Base-by-base conservation (phyloP, 1,284 basidiomycete genomes). In the Stygiomarasmius scandens region DNA sequence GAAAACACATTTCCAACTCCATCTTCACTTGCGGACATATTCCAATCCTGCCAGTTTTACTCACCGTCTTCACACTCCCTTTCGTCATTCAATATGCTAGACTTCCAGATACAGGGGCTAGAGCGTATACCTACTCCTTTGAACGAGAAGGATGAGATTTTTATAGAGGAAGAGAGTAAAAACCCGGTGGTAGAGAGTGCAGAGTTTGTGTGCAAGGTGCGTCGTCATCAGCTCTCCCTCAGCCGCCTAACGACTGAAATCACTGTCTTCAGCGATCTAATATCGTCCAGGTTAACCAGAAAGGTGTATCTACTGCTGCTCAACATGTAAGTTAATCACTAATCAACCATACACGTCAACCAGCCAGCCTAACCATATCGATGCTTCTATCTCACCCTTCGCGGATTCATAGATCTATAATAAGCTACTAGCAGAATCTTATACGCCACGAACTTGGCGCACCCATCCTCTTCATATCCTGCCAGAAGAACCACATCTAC, bases 371-470 rank as follows among this genome's bases (percentile, higher is more conserved):
- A 44, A 55, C n/a, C 49, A 45, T 54, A 41, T 41, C 38, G 38
- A 41, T 53, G 45, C 52, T 22, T 34, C 51, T 32, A 43, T 53
- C 50, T 12, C 43, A 41, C 32, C 55, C 23, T 54, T 58, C 47
- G 48, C 29, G 46, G 46, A 16, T 43, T n/a, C 38, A 10, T 58
- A 92, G 89, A 87, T 93, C 54, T 78, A 79, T 46, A 68, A 69
- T 38, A 83, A 81, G 62, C 76, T 93, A 56, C 68, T 72, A 45
- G 67, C 74, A 1, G 87, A 89, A 67, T 77, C 82, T 0, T 93
- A 93, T 68, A 84, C 83, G 4, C 89, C 90, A 12, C 81, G 85
- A 47, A 86, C 89, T 41, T 93, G 90, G 90, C 82, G 87, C 27
- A 86, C 84, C 1, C 90, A 93, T 59, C 80, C 88, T 0, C 75